Conservation (phyloP, 306 rosid genomes). For the Cucurbita argyrosperma region DNA sequence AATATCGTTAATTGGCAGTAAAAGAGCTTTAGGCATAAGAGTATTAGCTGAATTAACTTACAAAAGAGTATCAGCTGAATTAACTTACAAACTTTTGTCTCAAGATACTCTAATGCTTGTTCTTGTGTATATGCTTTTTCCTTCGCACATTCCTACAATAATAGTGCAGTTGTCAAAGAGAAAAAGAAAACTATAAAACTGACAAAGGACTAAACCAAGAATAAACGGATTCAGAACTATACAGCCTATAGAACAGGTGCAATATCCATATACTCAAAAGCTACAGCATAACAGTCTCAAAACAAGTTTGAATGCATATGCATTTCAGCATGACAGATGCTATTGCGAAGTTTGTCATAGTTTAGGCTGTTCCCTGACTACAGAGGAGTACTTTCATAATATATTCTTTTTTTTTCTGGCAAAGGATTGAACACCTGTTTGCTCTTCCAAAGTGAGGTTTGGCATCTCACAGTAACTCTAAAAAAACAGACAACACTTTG, state of each 20-base stretch:
- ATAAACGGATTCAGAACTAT: neutral
- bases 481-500: neutral
- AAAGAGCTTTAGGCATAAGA: too few species aligned
- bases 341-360: too few species aligned
- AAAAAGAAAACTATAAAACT: neutral
- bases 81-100: constrained; percentile 31
- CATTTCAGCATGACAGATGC: too few species aligned
- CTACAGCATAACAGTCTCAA: neutral
- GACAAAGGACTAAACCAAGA: neutral
- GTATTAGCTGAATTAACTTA: neutral
- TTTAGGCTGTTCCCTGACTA: too few species aligned
- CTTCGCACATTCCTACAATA: constrained; percentile 63
- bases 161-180: constrained; percentile 9
- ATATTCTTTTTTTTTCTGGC: neutral
- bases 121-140: constrained; percentile 36
- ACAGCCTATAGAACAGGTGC: neutral
- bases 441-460: neutral
- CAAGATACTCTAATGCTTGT: constrained; percentile 67
- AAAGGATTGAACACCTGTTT: neutral
- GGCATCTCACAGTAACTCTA: neutral
- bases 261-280: neutral
- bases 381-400: neutral
- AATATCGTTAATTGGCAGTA: too few species aligned
- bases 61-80: neutral
- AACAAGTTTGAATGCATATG: neutral